These are phyloP conservation scores for Aphanoascus verrucosus DNA, from an alignment of 2,329 filamentous ascomycete genomes.

Conservation along the genomic window DNA sequence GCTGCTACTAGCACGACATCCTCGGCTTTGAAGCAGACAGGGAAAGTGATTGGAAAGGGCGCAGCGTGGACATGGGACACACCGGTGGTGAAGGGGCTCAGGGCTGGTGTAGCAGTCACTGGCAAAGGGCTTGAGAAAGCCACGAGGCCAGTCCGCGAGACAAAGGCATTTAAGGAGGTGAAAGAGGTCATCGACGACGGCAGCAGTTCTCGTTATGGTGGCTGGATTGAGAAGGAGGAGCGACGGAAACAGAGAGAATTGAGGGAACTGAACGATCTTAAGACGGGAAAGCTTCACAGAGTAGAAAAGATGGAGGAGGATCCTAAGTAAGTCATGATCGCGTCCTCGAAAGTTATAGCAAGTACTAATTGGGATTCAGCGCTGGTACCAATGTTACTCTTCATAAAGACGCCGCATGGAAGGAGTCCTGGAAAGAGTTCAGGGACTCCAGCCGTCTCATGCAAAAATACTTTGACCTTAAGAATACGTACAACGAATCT, in stretches of 20 bases:
- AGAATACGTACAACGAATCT: slow-evolving; percentile 84
- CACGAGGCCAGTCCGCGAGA: slow-evolving; percentile 88
- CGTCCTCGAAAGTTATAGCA: slow-evolving; percentile 13
- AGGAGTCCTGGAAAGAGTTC: slow-evolving; percentile 96
- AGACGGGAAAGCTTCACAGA: slow-evolving; percentile 39
- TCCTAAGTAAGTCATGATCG: slow-evolving; percentile 56
- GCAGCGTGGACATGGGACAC: slow-evolving; percentile 98
- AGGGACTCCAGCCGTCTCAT: slow-evolving; percentile 79
- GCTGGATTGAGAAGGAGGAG: slow-evolving; percentile 95
- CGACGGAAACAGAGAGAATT: slow-evolving; percentile 66
- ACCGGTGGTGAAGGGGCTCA: slow-evolving; percentile 77
- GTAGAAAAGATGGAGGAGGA: slow-evolving; percentile 65
- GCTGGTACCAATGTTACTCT: slow-evolving; percentile 89
- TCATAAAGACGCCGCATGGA: slow-evolving; percentile 96
- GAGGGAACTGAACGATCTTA: slow-evolving; percentile 53
- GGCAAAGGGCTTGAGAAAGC: slow-evolving; percentile 83
- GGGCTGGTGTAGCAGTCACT: slow-evolving; percentile 75
- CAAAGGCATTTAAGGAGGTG: slow-evolving; percentile 83
- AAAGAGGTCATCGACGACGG: slow-evolving; percentile 96
- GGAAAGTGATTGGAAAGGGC: slow-evolving; percentile 75
- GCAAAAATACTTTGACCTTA: slow-evolving; percentile 77
- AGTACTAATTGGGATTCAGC: slow-evolving; percentile 41
- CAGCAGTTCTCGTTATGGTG: slow-evolving; percentile 88
- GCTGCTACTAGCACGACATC: slow-evolving; percentile 69
- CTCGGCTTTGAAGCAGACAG: slow-evolving; percentile 73